Evolutionary conservation across 23 red algal species (phyloP), one percentile per base, ranked within the genome.

Genomic region (Chondrus crispus): DNA sequence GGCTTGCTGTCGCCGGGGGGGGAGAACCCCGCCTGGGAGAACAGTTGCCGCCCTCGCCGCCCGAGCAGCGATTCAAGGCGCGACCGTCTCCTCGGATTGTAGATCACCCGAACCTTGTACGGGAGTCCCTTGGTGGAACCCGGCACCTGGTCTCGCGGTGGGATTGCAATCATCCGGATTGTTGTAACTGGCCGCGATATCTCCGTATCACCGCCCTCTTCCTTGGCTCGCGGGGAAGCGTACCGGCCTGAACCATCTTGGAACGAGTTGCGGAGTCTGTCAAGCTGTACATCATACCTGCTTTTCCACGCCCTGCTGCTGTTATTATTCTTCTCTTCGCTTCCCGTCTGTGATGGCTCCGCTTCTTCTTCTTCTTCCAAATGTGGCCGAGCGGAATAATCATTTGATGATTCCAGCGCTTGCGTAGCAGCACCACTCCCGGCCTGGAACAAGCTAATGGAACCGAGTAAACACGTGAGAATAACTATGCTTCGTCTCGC

Each of bases 61-160:
- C n/a, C n/a, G n/a, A n/a, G n/a, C n/a, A n/a, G n/a, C n/a, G n/a
- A n/a, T n/a, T 32, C 26, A 0, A 66, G 36, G 29, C 24, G 16
- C 1, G 37, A 80, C 46, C 51, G 37, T 62, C 88, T 46, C 51
- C 48, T 69, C 24, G 66, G 43, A 13, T 43, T 2, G 18, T 80
- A 55, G 3, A 80, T 43, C 51, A 92, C 82, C 30, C 88, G 88
- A 7, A 92, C 77, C 77, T 83, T 92, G 77, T 81, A 83, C 33
- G 88, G 88, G 35, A 92, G 29, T 70, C 88, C 88, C 57, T 92
- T 92, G 51, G 75, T 92, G 46, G 88, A 92, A 19, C 88, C 88
- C 29, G 88, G 74, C 16, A 82, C 62, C 36, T 49, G 48, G 39
- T 82, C 75, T 52, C 88, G 36, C 2, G 88, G 88, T 6, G 88